phyloP scores from a whole-genome alignment of 1,284 basidiomycete genomes.

The Cerrena zonata region DNA sequence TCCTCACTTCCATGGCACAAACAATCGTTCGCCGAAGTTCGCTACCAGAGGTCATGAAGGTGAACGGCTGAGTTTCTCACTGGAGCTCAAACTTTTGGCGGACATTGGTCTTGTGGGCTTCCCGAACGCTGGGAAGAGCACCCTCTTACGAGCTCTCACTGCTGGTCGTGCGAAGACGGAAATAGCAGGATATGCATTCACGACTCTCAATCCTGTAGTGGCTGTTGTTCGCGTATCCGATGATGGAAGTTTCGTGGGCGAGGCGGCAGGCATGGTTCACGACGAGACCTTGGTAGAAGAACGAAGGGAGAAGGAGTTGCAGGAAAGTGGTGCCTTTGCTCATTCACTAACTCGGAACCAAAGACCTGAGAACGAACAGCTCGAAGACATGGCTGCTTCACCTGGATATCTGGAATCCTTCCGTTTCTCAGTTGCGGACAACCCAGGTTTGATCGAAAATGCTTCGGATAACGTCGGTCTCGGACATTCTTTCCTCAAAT shows the following conservation, averaged over 20 bases:
- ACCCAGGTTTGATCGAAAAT: conserved; percentile 84
- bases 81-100: conserved; percentile 93
- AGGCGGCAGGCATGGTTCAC: conserved; percentile 47
- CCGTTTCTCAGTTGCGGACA: conserved; percentile 94
- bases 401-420: conserved; percentile 64
- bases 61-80: conserved; percentile 73
- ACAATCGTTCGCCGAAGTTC: conserved; percentile 74
- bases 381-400: conserved; percentile 8
- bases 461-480: conserved; percentile 88
- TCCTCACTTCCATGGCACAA: conserved; percentile 69
- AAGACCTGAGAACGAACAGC: conserved; percentile 12
- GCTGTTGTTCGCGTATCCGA: conserved; percentile 83
- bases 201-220: conserved; percentile 92
- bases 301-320: conserved; percentile 37
- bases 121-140: conserved; percentile 91
- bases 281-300: conserved; percentile 71
- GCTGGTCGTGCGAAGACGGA: conserved; percentile 79
- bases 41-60: conserved; percentile 79
- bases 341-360: conserved; percentile 48
- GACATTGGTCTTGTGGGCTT: conserved; percentile 94
- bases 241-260: conserved; percentile 73
- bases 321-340: conserved; percentile 49
- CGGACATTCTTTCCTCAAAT: conserved; percentile 89
- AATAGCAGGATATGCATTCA: conserved; percentile 90
- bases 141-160: conserved; percentile 84